Conservation (phyloP, 2,329 filamentous ascomycete species). For the Calonectria pauciramosa region DNA sequence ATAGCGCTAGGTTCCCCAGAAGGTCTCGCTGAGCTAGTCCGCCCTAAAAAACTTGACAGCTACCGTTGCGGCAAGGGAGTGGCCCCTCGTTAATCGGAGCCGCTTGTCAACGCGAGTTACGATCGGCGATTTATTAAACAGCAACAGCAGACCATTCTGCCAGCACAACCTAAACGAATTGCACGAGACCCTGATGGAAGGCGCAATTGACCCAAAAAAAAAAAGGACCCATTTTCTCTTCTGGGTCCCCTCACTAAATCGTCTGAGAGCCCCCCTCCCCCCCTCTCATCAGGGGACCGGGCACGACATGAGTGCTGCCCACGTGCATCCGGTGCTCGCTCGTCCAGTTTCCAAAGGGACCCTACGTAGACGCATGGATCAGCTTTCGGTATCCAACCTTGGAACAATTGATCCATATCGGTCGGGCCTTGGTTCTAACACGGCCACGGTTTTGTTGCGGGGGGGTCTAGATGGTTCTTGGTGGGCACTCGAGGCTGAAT, state of each 20-base stretch:
- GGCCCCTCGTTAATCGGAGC: conserved; percentile 16
- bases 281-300: conserved; percentile 1
- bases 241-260: conserved; percentile 1
- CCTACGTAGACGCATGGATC: conserved; percentile 12
- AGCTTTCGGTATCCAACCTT: neutral
- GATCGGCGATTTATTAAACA: neutral
- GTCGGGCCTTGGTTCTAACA: neutral
- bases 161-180: neutral
- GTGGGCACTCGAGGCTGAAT: neutral
- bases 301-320: conserved; percentile 6
- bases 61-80: neutral
- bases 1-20: conserved; percentile 17
- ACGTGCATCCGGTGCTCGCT: conserved; percentile 15
- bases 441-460: neutral
- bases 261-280: neutral
- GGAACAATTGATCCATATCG: neutral
- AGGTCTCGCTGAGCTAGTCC: neutral
- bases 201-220: neutral
- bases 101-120: conserved; percentile 1
- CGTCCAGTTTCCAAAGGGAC: neutral
- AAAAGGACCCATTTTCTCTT: neutral
- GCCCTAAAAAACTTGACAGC: neutral
- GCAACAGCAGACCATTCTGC: neutral
- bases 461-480: neutral
- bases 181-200: conserved; percentile 3